These are phyloP conservation scores for Xylariaceae sp. DNA, from an alignment of 2,329 filamentous ascomycete genomes.

Conservation along the genomic window DNA sequence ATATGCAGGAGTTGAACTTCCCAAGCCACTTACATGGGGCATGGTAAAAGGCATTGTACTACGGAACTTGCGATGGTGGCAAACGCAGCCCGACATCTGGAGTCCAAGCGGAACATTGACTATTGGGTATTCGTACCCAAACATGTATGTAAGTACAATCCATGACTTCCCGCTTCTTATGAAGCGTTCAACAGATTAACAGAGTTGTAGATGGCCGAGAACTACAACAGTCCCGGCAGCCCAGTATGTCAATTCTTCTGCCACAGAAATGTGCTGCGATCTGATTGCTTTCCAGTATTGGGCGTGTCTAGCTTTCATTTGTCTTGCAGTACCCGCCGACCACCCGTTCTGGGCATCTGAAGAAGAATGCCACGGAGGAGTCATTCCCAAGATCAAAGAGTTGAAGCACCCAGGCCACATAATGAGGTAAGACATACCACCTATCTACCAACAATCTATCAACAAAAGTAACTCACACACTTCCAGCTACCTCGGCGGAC, in stretches of 20 bases:
- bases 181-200: constrained; percentile 9
- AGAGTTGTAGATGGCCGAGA: constrained; percentile 63
- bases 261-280: not conserved
- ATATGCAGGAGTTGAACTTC: constrained; percentile 72
- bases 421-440: constrained; percentile 47
- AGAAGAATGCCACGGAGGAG: constrained; percentile 58
- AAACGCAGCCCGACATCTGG: constrained; percentile 72
- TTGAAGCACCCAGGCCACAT: constrained; percentile 72
- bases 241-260: constrained; percentile 40
- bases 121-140: constrained; percentile 75
- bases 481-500: constrained; percentile 62
- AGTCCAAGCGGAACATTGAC: constrained; percentile 71
- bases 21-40: constrained; percentile 71
- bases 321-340: constrained; percentile 63
- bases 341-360: constrained; percentile 74
- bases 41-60: constrained; percentile 75
- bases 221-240: constrained; percentile 76
- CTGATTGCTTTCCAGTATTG: constrained; percentile 58
- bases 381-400: constrained; percentile 57
- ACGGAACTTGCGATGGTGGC: constrained; percentile 77
- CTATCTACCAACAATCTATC: not conserved
- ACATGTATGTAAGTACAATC: constrained; percentile 58
- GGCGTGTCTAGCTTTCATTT: constrained; percentile 76
- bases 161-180: not conserved
- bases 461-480: not conserved